Evolutionary conservation across 306 rosid genomes (phyloP).

Genomic region (Trichosanthes truncata): DNA sequence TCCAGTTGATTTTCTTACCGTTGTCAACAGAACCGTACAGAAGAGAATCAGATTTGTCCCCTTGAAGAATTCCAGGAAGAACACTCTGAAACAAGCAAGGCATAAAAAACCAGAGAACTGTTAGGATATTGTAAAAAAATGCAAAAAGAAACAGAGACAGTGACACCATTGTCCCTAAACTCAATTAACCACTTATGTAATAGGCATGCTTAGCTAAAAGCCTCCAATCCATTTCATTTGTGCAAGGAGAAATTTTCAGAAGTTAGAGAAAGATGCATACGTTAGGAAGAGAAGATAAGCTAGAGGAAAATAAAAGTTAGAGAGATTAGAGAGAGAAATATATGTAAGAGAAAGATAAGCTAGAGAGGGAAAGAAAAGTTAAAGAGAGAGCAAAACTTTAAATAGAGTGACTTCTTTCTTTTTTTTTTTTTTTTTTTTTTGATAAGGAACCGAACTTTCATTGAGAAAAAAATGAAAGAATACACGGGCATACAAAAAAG

Average conservation of each 20-base stretch:
- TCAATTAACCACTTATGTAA: not conserved
- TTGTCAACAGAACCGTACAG: conserved; percentile 97
- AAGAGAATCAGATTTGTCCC: conserved; percentile 94
- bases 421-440: too few species aligned
- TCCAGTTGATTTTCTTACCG: conserved; percentile 97
- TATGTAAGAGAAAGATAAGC: too few species aligned
- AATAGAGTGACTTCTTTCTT: too few species aligned
- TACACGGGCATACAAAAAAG: too few species aligned
- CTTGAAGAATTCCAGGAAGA: conserved; percentile 98
- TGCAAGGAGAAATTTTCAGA: not conserved
- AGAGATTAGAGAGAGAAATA: not conserved
- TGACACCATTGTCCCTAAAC: not conserved
- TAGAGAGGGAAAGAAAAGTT: not conserved
- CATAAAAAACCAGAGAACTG: not conserved
- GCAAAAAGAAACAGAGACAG: not conserved
- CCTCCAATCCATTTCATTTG: not conserved
- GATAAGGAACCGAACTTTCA: too few species aligned
- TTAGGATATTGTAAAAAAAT: not conserved
- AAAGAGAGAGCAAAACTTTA: too few species aligned
- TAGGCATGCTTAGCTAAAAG: not conserved
- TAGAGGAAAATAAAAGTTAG: not conserved
- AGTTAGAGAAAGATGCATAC: not conserved
- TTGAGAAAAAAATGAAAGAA: too few species aligned
- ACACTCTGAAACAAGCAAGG: conserved; percentile 44
- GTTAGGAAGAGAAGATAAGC: not conserved